phyloP scores from a whole-genome alignment of 306 rosid species.

The Lathyrus sativus region DNA sequence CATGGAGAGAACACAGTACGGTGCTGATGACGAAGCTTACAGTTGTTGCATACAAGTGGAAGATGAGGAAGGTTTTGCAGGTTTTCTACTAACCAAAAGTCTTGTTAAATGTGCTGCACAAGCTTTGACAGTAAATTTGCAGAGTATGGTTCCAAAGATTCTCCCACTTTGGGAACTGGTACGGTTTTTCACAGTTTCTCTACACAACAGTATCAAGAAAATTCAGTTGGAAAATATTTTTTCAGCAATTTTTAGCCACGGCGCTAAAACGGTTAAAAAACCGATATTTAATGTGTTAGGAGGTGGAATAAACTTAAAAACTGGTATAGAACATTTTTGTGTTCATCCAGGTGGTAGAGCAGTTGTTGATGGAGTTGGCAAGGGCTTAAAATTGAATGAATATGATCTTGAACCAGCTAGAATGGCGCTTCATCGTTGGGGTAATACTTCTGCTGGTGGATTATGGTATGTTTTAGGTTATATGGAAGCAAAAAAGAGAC shows the following conservation, averaged over 20 bases:
- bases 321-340: conserved; percentile 76
- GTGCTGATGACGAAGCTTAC: conserved; percentile 76
- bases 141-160: conserved; percentile 51
- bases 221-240: conserved; percentile 37
- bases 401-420: conserved; percentile 77
- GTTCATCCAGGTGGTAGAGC: conserved; percentile 81
- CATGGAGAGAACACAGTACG: conserved; percentile 65
- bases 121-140: conserved; percentile 65
- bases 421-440: conserved; percentile 86
- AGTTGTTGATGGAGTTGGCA: conserved; percentile 76
- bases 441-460: conserved; percentile 86
- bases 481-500: conserved; percentile 94
- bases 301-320: conserved; percentile 54
- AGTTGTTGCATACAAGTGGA: conserved; percentile 75
- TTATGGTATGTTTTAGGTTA: conserved; percentile 89
- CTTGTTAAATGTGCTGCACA: conserved; percentile 67
- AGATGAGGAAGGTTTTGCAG: conserved; percentile 62
- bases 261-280: background rate
- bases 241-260: conserved; percentile 20
- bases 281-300: conserved; percentile 35
- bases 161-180: conserved; percentile 64
- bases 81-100: conserved; percentile 69
- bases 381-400: conserved; percentile 56
- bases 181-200: conserved; percentile 32
- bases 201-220: background rate